Percentiles rank a stretch among this genome's conserved stretches.
Evolutionary conservation across 495 filamentous ascomycete genomes (phyloP).

Genomic region (Thozetella sp.): DNA sequence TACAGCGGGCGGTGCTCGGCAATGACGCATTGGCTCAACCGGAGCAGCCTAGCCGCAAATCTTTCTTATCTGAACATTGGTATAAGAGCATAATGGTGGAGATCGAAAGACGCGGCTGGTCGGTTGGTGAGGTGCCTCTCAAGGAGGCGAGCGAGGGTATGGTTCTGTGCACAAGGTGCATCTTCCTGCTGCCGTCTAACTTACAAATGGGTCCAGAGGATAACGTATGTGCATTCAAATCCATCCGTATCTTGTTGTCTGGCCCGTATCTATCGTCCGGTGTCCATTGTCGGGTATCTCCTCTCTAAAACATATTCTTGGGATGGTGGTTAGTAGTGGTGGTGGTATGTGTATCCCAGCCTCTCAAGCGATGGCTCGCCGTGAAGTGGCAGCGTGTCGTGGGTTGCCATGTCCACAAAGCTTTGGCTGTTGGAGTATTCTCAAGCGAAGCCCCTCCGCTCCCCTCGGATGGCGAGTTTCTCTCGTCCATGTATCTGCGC

Average conservation of each 20-base stretch:
- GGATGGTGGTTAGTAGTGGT: too few species aligned
- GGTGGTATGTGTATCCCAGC: too few species aligned
- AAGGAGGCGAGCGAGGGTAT: background rate
- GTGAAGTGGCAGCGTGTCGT: too few species aligned
- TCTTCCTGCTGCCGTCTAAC: background rate
- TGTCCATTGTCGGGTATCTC: background rate
- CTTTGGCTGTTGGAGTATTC: background rate
- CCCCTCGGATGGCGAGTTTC: constrained; percentile 18
- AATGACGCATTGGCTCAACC: background rate
- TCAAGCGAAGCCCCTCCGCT: constrained; percentile 4
- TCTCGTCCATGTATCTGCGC: constrained; percentile 27
- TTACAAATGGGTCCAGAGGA: background rate
- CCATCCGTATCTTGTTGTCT: background rate
- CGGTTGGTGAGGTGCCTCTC: background rate
- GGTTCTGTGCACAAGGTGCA: background rate
- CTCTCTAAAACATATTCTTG: too few species aligned
- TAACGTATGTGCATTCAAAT: background rate
- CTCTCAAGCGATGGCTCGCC: too few species aligned
- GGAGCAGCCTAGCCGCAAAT: too few species aligned
- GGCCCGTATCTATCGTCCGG: background rate
- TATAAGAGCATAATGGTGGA: background rate
- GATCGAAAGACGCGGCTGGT: background rate
- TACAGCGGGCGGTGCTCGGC: too few species aligned
- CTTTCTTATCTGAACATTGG: too few species aligned
- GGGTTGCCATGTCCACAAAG: too few species aligned